Percentiles rank a stretch among this genome's conserved stretches.
phyloP scores from a whole-genome alignment of 495 filamentous ascomycete species.

The Parathielavia hyrcaniae region DNA sequence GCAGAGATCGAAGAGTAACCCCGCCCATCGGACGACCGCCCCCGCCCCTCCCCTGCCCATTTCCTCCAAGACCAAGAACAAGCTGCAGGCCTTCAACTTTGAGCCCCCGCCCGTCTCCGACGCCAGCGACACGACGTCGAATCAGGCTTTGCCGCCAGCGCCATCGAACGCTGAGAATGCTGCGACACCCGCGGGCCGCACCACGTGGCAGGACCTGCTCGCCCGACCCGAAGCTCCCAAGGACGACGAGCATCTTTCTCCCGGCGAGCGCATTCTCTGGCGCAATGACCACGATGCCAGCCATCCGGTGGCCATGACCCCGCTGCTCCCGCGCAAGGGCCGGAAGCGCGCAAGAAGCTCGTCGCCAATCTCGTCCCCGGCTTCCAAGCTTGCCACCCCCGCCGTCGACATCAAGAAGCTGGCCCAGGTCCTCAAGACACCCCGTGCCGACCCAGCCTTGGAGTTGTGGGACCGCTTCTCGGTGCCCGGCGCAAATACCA shows the following conservation, averaged over 20 bases:
- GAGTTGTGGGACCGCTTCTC: conserved; percentile 85
- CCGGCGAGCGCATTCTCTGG: conserved; percentile 41
- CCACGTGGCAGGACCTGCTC: conserved; percentile 76
- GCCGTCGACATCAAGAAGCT: conserved; percentile 45
- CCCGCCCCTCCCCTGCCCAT: conserved; percentile 35
- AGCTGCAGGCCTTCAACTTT: conserved; percentile 47
- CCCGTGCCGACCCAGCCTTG: conserved; percentile 71
- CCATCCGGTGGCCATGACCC: conserved; percentile 42
- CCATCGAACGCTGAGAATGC: conserved; percentile 42
- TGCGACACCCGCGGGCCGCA: conserved; percentile 66
- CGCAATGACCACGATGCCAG: conserved; percentile 30
- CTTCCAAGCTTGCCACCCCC: conserved; percentile 28
- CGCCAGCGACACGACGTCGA: conserved; percentile 3
- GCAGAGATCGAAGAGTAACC: conserved; percentile 45
- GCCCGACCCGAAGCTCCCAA: conserved; percentile 52
- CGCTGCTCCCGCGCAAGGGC: conserved; percentile 43
- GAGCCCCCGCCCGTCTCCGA: conserved; percentile 14
- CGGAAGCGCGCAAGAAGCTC: conserved; percentile 75
- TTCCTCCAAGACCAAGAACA: conserved; percentile 45
- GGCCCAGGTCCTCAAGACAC: conserved; percentile 58
- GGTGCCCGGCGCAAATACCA: conserved; percentile 30
- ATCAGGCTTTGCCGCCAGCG: neutral
- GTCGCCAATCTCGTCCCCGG: conserved; percentile 68
- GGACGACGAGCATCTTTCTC: conserved; percentile 38
- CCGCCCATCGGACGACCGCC: conserved; percentile 27